Evolutionary conservation across 805 yeast genomes (phyloP).

Genomic region (Kockiozyma suomiensis): DNA sequence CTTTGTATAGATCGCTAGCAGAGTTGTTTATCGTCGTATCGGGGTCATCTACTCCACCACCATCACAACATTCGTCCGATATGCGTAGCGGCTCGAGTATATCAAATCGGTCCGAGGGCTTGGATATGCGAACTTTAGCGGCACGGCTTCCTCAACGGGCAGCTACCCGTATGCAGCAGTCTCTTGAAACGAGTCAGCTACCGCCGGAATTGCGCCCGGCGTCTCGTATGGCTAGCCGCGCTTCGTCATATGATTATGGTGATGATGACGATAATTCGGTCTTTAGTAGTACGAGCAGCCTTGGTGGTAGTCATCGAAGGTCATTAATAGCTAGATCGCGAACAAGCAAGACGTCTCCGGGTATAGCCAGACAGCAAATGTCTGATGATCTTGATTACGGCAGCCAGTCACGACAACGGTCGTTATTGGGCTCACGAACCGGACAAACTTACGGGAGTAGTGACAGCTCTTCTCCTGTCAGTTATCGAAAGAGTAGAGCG

Average conservation of each 20-base stretch:
- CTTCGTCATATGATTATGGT: background rate
- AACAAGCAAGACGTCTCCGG: background rate
- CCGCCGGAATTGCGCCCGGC: conserved; percentile 23
- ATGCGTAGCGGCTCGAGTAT: background rate
- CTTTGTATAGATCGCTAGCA: conserved; percentile 18
- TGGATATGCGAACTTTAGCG: conserved; percentile 2
- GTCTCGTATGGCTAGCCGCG: conserved; percentile 24
- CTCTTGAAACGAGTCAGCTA: conserved; percentile 25
- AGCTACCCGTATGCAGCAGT: conserved; percentile 26
- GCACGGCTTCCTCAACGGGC: conserved; percentile 26
- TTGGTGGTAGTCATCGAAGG: background rate
- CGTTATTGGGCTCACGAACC: background rate
- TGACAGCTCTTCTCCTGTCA: background rate
- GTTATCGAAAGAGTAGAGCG: background rate
- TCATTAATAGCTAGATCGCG: background rate
- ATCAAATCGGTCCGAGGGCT: background rate
- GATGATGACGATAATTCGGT: background rate
- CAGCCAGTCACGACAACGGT: background rate
- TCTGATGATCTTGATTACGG: conserved; percentile 1
- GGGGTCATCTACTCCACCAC: background rate
- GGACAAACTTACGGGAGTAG: background rate
- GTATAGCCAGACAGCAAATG: background rate
- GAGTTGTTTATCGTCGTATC: conserved; percentile 13
- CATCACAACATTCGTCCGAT: background rate
- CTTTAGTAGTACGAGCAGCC: background rate